phyloP scores from a whole-genome alignment of 2,329 filamentous ascomycete genomes.

The Nothophaeocryptopus gaeumannii region DNA sequence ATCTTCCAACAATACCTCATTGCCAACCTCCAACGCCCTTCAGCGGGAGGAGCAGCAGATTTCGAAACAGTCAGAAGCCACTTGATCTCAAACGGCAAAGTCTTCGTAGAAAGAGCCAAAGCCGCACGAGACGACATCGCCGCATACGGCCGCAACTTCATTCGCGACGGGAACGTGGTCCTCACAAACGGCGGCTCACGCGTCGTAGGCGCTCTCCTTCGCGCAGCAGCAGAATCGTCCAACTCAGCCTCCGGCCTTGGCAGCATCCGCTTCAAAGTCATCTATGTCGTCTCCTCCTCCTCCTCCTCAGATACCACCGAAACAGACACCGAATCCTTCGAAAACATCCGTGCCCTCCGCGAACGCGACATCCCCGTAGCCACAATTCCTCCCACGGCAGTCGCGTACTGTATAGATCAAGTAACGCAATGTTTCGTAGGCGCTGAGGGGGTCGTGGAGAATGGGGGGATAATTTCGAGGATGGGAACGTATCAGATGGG shows the following conservation, averaged over 20 bases:
- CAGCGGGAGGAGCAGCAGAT: conserved; percentile 50
- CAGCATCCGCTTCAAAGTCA: conserved; percentile 73
- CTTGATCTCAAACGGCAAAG: conserved; percentile 76
- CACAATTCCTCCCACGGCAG: conserved; percentile 70
- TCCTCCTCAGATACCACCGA: conserved; percentile 34
- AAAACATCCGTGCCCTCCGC: conserved; percentile 69
- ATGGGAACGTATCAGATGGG: conserved; percentile 87
- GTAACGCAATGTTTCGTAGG: conserved; percentile 68
- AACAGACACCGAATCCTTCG: conserved; percentile 61
- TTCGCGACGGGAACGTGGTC: conserved; percentile 75
- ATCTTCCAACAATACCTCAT: conserved; percentile 94
- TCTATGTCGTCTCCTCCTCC: conserved; percentile 58
- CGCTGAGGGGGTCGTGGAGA: conserved; percentile 84
- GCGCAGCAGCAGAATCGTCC: conserved; percentile 66
- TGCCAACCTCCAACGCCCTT: conserved; percentile 60
- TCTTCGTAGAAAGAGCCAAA: conserved; percentile 86
- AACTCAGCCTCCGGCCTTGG: conserved; percentile 43
- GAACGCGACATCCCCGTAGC: conserved; percentile 77
- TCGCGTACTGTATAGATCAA: conserved; percentile 74
- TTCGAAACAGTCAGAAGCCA: conserved; percentile 83
- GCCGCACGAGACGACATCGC: conserved; percentile 82
- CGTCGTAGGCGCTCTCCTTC: conserved; percentile 75
- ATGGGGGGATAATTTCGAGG: conserved; percentile 86
- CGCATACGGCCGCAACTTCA: conserved; percentile 71
- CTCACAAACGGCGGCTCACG: conserved; percentile 86